Evolutionary conservation across 768 basidiomycete genomes (phyloP).

Genomic region (Fistulinella prunicolor): DNA sequence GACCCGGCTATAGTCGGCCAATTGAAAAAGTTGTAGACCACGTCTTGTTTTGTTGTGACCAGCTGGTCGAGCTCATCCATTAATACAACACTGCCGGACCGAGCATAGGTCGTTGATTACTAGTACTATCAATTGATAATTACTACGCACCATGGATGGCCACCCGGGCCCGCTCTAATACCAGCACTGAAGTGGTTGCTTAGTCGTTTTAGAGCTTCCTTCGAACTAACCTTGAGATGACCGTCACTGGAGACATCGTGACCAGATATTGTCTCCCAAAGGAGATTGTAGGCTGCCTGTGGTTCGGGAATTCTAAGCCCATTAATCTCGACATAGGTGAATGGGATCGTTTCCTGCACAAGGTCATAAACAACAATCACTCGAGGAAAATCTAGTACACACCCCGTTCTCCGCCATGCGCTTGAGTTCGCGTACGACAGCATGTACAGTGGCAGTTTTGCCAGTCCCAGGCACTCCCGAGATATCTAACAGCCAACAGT

Average conservation of each 20-base stretch:
- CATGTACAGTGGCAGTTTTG: slow-evolving; percentile 97
- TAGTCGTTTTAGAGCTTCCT: slow-evolving; percentile 79
- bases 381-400: slow-evolving; percentile 21
- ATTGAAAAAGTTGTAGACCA: slow-evolving; percentile 99
- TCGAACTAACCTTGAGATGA: slow-evolving; percentile 64
- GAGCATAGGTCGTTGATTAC: slow-evolving; percentile 3
- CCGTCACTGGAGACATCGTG: slow-evolving; percentile 63
- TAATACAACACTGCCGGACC: slow-evolving; percentile 72
- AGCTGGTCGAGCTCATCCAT: slow-evolving; percentile 99
- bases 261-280: slow-evolving; percentile 93
- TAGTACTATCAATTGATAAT: not conserved
- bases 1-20: slow-evolving; percentile 92
- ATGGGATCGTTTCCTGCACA: slow-evolving; percentile 83
- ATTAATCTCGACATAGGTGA: slow-evolving; percentile 97
- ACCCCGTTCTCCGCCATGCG: slow-evolving; percentile 82
- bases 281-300: slow-evolving; percentile 82
- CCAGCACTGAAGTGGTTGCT: slow-evolving; percentile 73
- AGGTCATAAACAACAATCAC: not conserved
- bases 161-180: slow-evolving; percentile 65
- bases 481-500: slow-evolving; percentile 59
- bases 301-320: slow-evolving; percentile 93
- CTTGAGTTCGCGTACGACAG: slow-evolving; percentile 85
- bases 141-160: slow-evolving; percentile 77
- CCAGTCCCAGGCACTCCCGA: slow-evolving; percentile 99
- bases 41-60: slow-evolving; percentile 94